Base-by-base conservation (phyloP, 2,329 filamentous ascomycete species). In the Neonectria hederae region DNA sequence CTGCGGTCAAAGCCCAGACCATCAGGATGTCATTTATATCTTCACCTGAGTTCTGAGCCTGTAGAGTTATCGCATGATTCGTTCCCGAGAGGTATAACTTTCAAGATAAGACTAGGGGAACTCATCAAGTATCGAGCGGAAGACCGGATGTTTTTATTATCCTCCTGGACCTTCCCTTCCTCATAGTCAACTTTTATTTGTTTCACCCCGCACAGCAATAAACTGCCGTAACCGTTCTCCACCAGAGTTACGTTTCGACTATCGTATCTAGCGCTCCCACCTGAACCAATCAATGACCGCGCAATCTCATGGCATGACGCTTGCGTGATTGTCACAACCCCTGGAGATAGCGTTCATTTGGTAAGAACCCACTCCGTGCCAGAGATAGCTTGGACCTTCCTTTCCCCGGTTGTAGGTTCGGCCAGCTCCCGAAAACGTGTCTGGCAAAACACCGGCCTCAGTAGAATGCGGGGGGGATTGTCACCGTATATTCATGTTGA, bases 121-220 rank as follows among this genome's bases (percentile, higher is more conserved):
- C 7, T 2, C 17, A n/a, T 10, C 7, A 2, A 9, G 3, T 40
- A 19, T 40, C 38, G 4, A 19, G 38, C 38, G 10, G 46, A 48
- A 6, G 13, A n/a, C 45, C 13, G 24, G 22, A 13, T 49, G 30
- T 5, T 28, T 28, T 5, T 17, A 24, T 19, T 3, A 4, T 21
- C 53, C 40, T 51, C 49, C 22, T 61, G 58, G 58, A 61, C 58
- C 58, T 61, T 54, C 51, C 45, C 38, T n/a, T 28, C 1, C 21
- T 28, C 11, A 3, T n/a, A 28, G 6, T 14, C 8, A 14, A 8
- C 51, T 28, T 13, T 42, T 13, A 19, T 46, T 32, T 13, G 49
- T 26, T 10, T 28, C 24, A 49, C 58, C 58, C 51, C 43, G 38
- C 28, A 14, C 13, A 42, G 5, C 35, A 22, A 32, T 32, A 32